Evolutionary conservation across 305 asterid genomes (phyloP).

Genomic region (Fraxinus baroniana): DNA sequence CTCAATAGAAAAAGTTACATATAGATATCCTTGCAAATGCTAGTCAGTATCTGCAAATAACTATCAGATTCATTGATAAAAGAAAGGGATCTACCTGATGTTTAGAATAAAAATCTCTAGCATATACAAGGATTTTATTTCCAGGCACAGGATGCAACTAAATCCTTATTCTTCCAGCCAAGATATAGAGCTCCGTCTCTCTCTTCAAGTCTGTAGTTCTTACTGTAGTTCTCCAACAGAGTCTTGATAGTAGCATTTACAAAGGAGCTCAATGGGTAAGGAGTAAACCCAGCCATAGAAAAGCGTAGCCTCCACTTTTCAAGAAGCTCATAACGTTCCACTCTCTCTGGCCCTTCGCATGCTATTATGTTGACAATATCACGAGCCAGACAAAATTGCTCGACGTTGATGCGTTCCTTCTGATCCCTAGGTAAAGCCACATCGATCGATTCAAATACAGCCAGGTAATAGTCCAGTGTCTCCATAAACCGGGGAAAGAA

Average conservation of each 20-base stretch:
- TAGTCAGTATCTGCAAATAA: neutral
- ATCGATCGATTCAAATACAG: constrained; percentile 50
- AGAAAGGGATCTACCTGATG: neutral
- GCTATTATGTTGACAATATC: constrained; percentile 55
- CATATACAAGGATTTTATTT: constrained; percentile 12
- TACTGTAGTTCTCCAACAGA: constrained; percentile 36
- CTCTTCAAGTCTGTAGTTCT: constrained; percentile 38
- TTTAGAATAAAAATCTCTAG: neutral
- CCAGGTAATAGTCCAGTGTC: constrained; percentile 41
- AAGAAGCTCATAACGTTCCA: constrained; percentile 50
- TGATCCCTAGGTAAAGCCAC: constrained; percentile 44
- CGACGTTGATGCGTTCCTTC: constrained; percentile 47
- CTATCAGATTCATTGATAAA: neutral
- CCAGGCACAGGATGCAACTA: constrained; percentile 51
- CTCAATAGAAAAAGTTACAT: neutral
- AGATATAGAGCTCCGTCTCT: constrained; percentile 44
- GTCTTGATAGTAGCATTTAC: constrained; percentile 39
- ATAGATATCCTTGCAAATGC: neutral
- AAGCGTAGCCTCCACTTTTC: constrained; percentile 49
- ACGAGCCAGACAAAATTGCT: constrained; percentile 52
- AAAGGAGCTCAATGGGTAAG: constrained; percentile 42
- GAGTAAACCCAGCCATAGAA: constrained; percentile 46
- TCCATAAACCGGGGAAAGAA: constrained; percentile 41
- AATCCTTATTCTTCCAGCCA: constrained; percentile 53
- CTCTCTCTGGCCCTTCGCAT: constrained; percentile 51